Percentiles rank a stretch among this genome's conserved stretches.
Evolutionary conservation across 192 early-diverging fungal species (phyloP).

Genomic region (Podila verticillata): DNA sequence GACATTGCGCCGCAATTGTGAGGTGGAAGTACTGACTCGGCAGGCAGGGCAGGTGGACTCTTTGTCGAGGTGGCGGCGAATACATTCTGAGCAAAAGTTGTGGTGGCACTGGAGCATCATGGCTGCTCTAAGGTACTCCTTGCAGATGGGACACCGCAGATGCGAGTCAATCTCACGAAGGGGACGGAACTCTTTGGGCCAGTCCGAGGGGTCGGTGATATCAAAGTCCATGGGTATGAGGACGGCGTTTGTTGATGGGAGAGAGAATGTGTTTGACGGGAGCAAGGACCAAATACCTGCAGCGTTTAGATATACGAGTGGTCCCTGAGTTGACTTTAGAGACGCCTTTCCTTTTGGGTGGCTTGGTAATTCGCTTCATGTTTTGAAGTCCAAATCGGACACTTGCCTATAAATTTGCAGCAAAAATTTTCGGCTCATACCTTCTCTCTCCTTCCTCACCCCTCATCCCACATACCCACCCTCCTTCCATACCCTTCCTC

Average conservation of each 20-base stretch:
- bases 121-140: constrained; percentile 71
- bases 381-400: not conserved
- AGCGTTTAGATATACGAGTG: not conserved
- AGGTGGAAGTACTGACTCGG: constrained; percentile 47
- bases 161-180: constrained; percentile 72
- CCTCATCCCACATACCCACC: constrained; percentile 1
- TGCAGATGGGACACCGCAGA: constrained; percentile 81
- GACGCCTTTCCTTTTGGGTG: not conserved
- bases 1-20: constrained; percentile 35
- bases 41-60: constrained; percentile 77
- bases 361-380: not conserved
- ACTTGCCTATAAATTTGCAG: not conserved
- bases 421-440: constrained; percentile 12
- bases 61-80: constrained; percentile 66
- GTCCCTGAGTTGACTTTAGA: not conserved
- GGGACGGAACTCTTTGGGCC: constrained; percentile 55
- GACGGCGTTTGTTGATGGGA: not conserved
- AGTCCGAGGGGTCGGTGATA: constrained; percentile 80
- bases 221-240: constrained; percentile 31
- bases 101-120: constrained; percentile 74
- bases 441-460: constrained; percentile 3
- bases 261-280: not conserved
- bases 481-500: not conserved
- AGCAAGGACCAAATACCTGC: not conserved
- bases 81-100: constrained; percentile 82